Evolutionary conservation across 2,329 filamentous ascomycete genomes (phyloP).

Genomic region (Claviceps sp.): DNA sequence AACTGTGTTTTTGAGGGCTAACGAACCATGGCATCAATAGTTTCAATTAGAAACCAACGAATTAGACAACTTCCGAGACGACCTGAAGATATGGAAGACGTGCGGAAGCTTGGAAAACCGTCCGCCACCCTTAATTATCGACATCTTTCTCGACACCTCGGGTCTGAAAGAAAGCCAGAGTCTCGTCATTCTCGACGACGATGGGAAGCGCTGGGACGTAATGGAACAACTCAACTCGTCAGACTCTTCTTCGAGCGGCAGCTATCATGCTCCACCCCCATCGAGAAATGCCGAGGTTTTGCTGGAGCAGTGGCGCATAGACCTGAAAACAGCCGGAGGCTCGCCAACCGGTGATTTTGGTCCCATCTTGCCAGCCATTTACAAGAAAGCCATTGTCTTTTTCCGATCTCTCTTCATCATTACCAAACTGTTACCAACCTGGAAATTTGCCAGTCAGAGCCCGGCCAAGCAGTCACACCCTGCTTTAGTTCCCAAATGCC

Average conservation of each 20-base stretch:
- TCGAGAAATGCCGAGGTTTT: constrained; percentile 58
- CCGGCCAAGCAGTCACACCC: constrained; percentile 57
- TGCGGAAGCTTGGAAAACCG: constrained; percentile 64
- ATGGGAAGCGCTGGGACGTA: constrained; percentile 88
- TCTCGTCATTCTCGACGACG: constrained; percentile 74
- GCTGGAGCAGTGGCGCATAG: constrained; percentile 81
- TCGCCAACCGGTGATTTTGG: constrained; percentile 45
- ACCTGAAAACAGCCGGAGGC: constrained; percentile 47
- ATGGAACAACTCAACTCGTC: constrained; percentile 63
- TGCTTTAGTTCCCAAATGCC: constrained; percentile 63
- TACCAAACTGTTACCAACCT: constrained; percentile 70
- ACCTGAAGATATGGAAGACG: constrained; percentile 68
- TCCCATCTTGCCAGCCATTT: constrained; percentile 64
- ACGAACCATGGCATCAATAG: constrained; percentile 30
- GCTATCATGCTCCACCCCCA: constrained; percentile 24
- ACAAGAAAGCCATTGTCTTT: constrained; percentile 93
- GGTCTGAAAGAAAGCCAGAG: constrained; percentile 72
- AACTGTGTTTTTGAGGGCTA: background rate
- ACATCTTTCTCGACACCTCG: constrained; percentile 75
- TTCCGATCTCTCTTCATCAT: constrained; percentile 81
- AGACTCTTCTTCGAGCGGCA: constrained; percentile 33
- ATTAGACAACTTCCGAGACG: constrained; percentile 72
- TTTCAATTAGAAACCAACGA: constrained; percentile 94
- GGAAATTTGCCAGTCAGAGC: constrained; percentile 65
- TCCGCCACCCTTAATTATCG: constrained; percentile 76